A percentile compares a stretch with the other conserved stretches of the same genome.
Conservation (phyloP, 768 basidiomycete species). For the Favolaschia claudopus region DNA sequence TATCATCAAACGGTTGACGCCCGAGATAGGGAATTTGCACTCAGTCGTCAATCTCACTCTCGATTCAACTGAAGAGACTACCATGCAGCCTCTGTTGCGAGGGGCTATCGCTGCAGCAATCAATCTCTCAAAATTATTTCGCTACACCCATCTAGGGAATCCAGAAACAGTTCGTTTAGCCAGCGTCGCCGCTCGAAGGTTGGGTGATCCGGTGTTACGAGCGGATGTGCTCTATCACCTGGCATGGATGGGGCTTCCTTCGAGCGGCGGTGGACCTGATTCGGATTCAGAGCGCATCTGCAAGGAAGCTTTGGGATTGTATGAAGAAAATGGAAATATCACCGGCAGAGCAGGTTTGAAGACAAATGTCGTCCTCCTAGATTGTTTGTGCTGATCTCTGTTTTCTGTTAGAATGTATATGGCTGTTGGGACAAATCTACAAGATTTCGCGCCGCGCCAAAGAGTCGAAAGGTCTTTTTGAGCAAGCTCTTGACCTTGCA, state of each 20-base stretch:
- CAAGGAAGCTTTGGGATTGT: conserved; percentile 23
- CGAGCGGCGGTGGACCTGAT: background rate
- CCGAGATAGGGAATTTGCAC: conserved; percentile 26
- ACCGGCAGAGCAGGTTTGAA: conserved; percentile 21
- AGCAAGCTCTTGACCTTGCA: conserved; percentile 21
- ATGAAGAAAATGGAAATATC: conserved; percentile 17
- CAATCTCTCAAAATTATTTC: conserved; percentile 26
- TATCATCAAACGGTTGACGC: conserved; percentile 23
- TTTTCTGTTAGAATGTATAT: conserved; percentile 30
- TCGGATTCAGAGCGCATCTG: conserved; percentile 22
- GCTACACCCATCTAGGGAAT: conserved; percentile 27
- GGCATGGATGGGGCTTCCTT: conserved; percentile 6
- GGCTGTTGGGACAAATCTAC: conserved; percentile 23
- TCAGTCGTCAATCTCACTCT: conserved; percentile 22
- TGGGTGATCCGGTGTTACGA: conserved; percentile 14
- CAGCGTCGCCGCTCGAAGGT: conserved; percentile 7
- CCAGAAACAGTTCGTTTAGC: conserved; percentile 20
- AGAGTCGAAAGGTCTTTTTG: conserved; percentile 20
- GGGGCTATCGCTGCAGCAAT: conserved; percentile 24
- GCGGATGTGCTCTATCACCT: conserved; percentile 26
- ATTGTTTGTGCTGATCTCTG: background rate
- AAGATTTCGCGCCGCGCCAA: conserved; percentile 22
- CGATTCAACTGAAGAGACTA: conserved; percentile 11
- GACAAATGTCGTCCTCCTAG: background rate
- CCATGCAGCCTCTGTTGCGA: conserved; percentile 18